phyloP scores from a whole-genome alignment of 768 basidiomycete genomes.

The Saitozyma podzolica region DNA sequence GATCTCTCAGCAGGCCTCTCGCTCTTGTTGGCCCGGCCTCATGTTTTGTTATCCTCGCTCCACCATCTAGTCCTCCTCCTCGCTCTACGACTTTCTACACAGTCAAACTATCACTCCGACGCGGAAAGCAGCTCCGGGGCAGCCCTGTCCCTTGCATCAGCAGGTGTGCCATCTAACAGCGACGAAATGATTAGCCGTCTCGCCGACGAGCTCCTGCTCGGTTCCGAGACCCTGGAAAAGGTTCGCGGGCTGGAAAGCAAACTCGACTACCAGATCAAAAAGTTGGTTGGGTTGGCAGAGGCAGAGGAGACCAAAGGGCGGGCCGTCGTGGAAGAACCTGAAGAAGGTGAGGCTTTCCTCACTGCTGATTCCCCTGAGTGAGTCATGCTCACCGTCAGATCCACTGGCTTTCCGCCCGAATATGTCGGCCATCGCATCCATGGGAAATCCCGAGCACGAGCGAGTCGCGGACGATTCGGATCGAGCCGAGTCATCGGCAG shows the following conservation, averaged over 20 bases:
- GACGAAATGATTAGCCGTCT: constrained; percentile 57
- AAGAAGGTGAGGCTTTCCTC: constrained; percentile 61
- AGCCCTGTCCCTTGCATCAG: too few relatives aligned
- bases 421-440: constrained; percentile 28
- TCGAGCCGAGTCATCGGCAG: too few relatives aligned
- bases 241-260: constrained; percentile 76
- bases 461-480: constrained; percentile 23
- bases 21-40: constrained; percentile 81
- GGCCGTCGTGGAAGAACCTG: constrained; percentile 53
- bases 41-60: constrained; percentile 78
- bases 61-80: constrained; percentile 73
- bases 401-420: constrained; percentile 91
- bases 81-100: constrained; percentile 21
- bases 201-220: constrained; percentile 75
- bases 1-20: constrained; percentile 68
- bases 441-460: constrained; percentile 1
- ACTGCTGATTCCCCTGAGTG: not conserved
- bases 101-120: too few relatives aligned
- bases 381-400: constrained; percentile 59
- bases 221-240: constrained; percentile 83
- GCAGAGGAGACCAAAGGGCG: constrained; percentile 48
- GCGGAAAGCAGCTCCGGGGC: too few relatives aligned
- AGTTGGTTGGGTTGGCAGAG: constrained; percentile 76
- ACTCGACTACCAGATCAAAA: constrained; percentile 95
- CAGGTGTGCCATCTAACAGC: not conserved